phyloP scores from a whole-genome alignment of 2,329 filamentous ascomycete genomes.

The Phyllosticta paracitricarpa region DNA sequence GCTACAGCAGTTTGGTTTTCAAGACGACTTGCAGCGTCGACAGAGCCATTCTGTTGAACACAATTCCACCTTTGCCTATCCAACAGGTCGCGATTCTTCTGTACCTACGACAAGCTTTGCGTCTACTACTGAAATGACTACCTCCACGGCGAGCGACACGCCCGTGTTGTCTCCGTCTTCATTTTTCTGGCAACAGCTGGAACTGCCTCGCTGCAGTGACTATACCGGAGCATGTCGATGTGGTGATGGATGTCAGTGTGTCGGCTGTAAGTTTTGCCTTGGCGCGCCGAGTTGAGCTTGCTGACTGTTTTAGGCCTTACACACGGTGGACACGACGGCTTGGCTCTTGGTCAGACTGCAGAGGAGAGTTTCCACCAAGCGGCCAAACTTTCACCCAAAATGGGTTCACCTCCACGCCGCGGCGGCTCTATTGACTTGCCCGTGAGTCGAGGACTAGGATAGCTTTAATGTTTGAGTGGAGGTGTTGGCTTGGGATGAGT shows the following conservation, averaged over 20 bases:
- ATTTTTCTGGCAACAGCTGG: constrained; percentile 28
- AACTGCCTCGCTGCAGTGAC: constrained; percentile 35
- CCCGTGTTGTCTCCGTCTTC: constrained; percentile 27
- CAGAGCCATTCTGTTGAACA: neutral
- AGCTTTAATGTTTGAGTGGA: no score
- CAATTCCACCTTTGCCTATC: neutral
- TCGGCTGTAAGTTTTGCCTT: constrained; percentile 30
- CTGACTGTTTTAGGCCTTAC: constrained; percentile 25
- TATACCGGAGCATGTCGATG: constrained; percentile 42
- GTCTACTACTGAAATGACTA: neutral
- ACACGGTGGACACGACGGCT: constrained; percentile 40
- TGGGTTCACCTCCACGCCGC: neutral
- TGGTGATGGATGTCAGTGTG: constrained; percentile 41
- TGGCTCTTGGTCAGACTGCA: constrained; percentile 21
- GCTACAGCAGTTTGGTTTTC: constrained; percentile 2
- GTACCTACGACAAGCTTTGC: neutral
- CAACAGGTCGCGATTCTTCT: neutral
- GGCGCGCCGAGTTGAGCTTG: neutral
- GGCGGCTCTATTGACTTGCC: neutral
- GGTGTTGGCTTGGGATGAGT: no score
- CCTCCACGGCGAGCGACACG: constrained; percentile 5
- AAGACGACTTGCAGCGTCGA: neutral
- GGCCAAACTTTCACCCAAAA: neutral
- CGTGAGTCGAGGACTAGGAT: no score
- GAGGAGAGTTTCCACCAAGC: neutral